Evolutionary conservation across 1,284 basidiomycete genomes (phyloP), one percentile per base, ranked within the genome.

Genomic region (Pyrrhoderma lamaoense): DNA sequence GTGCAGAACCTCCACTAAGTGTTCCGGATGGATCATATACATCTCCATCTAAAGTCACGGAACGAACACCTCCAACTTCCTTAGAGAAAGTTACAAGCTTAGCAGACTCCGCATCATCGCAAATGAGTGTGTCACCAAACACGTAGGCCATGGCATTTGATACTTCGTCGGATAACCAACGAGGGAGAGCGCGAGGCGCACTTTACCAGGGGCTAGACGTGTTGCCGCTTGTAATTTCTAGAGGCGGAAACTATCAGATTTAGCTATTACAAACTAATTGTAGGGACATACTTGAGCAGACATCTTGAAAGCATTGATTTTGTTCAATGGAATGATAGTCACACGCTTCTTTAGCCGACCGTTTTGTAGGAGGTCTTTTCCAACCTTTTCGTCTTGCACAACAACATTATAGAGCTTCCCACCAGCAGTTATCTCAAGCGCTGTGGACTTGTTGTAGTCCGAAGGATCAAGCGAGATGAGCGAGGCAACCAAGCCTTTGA

Each of bases 21-120:
- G 90, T 95, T 2, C 96, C 96, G 2, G 88, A 89, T 0, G 96
- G 95, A 60, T 99, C 95, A 67, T 99, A 99, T 5, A 97, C 83
- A 62, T 99, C 96, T 14, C 96, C 96, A 22, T 93, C 86, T 16
- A 95, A 74, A 1, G 96, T 99, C 47, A 99, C 93, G 9, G 89
- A 93, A 53, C 85, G 85, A 56, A 88, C 80, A 13, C 76, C 71
- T 25, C 82, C 77, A 14, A 87, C 77, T 22, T 83, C 76, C 5
- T 67, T 72, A 21, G 75, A 68, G 70, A 97, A 99, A 0, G 96
- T 97, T 38, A 97, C 89, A 0, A 74, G 71, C 64, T 94, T 92
- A 7, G 96, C 96, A 0, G 93, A 80, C 25, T 85, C 83, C 2
- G 93, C 82, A 63, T 96, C 93, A 42, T 86, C 82, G 65, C 94